Percentiles rank a stretch among this genome's conserved stretches.
Conservation (phyloP, 768 basidiomycete genomes). For the Thelephora aurantiotincta region DNA sequence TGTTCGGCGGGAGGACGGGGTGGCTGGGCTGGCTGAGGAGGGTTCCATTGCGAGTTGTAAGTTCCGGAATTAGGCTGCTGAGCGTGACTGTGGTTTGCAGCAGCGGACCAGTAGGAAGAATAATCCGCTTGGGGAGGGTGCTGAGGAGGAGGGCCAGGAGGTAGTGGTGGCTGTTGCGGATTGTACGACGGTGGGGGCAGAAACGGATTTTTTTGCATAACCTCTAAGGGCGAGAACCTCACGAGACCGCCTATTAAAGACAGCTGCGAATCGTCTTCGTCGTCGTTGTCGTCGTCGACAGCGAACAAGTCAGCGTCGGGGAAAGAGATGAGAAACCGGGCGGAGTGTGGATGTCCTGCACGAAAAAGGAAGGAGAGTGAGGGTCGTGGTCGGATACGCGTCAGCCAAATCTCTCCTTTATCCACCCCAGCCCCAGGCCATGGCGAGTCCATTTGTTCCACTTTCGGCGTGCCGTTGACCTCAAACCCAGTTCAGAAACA, state of each 20-base stretch:
- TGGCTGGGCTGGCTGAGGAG: slow-evolving; percentile 30
- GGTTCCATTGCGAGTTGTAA: slow-evolving; percentile 55
- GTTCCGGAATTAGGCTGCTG: slow-evolving; percentile 35
- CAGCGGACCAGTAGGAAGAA: slow-evolving; percentile 62
- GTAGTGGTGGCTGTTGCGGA: slow-evolving; percentile 62
- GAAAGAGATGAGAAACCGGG: too few species aligned
- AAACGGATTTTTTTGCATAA: slow-evolving; percentile 81
- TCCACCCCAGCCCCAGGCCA: too few species aligned
- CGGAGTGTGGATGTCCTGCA: too few species aligned
- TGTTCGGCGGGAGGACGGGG: slow-evolving; percentile 64
- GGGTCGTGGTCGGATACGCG: neutral
- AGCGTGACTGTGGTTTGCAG: slow-evolving; percentile 31
- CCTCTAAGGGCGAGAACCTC: neutral
- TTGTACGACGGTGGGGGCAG: slow-evolving; percentile 54
- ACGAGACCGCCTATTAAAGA: neutral
- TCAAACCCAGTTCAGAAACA: slow-evolving; percentile 69
- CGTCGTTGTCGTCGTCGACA: too few species aligned
- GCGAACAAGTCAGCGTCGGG: too few species aligned
- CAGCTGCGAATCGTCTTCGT: too few species aligned
- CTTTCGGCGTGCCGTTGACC: neutral
- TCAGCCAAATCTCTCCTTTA: neutral
- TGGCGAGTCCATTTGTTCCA: neutral
- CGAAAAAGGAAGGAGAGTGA: too few species aligned
- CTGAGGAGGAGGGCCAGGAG: slow-evolving; percentile 66
- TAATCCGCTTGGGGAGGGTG: slow-evolving; percentile 61